Conservation (phyloP, 805 yeast species). For the Helenozyma baotianmanensis region DNA sequence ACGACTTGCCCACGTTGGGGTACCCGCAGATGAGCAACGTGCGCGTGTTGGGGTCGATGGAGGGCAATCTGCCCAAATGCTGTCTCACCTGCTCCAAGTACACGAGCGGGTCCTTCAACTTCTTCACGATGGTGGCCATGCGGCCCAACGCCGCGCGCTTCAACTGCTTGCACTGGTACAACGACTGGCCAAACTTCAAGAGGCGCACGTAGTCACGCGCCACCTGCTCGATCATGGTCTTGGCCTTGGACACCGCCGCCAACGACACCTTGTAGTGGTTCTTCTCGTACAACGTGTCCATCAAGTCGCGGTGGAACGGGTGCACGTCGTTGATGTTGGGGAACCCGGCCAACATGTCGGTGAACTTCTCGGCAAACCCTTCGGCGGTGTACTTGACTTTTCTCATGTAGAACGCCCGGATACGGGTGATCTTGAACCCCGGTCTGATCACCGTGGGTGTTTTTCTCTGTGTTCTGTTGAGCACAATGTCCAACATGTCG, state of each 20-base stretch:
- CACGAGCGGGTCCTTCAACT: slow-evolving; percentile 86
- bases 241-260: slow-evolving; percentile 92
- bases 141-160: slow-evolving; percentile 99
- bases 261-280: slow-evolving; percentile 96
- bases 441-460: slow-evolving; percentile 98
- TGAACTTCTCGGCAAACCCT: slow-evolving; percentile 90
- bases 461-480: slow-evolving; percentile 96
- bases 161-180: slow-evolving; percentile 97
- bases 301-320: slow-evolving; percentile 96
- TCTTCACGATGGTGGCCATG: slow-evolving; percentile 97
- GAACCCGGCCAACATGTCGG: slow-evolving; percentile 79
- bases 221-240: slow-evolving; percentile 90
- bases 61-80: slow-evolving; percentile 96
- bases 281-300: slow-evolving; percentile 97
- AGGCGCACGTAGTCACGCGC: slow-evolving; percentile 92
- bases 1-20: slow-evolving; percentile 98
- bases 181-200: slow-evolving; percentile 93
- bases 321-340: slow-evolving; percentile 97
- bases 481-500: slow-evolving; percentile 92
- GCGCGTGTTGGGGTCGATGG: slow-evolving; percentile 98
- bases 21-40: slow-evolving; percentile 96
- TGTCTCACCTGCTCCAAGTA: slow-evolving; percentile 98
- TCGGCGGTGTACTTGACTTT: slow-evolving; percentile 95
- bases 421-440: slow-evolving; percentile 94
- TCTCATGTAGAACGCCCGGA: slow-evolving; percentile 96